phyloP scores from a whole-genome alignment of 2,329 filamentous ascomycete genomes.

The Colletotrichum tofieldiae region DNA sequence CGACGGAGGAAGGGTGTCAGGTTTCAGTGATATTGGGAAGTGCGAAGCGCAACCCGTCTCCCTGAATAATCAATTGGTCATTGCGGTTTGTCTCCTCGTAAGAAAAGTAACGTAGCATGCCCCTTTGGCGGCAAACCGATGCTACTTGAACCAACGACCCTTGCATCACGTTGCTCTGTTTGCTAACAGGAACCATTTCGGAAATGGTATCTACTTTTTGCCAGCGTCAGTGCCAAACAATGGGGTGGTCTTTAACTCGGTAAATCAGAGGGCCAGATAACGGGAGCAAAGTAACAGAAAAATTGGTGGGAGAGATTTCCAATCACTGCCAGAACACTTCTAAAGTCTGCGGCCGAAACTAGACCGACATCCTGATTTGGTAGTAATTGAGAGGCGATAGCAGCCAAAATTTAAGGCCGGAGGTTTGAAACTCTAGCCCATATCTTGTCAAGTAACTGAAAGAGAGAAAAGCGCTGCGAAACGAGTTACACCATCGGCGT shows the following conservation, averaged over 20 bases:
- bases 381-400: background rate
- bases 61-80: background rate
- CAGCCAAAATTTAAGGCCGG: background rate
- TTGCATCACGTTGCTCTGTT: too few species aligned
- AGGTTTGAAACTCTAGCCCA: background rate
- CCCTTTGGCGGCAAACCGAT: background rate
- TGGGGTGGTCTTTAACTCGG: too few species aligned
- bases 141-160: background rate
- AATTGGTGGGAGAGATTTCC: background rate
- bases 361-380: background rate
- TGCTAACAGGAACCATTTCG: too few species aligned
- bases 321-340: background rate
- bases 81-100: background rate
- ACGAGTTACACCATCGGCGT: background rate
- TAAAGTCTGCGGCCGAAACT: background rate
- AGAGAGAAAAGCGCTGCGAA: background rate
- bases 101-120: too few species aligned
- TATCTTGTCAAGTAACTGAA: background rate
- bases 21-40: conserved; percentile 1
- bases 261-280: too few species aligned
- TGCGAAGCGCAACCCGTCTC: too few species aligned
- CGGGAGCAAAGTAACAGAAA: conserved; percentile 1
- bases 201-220: too few species aligned
- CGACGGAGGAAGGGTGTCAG: background rate
- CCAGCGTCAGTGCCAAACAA: too few species aligned